A percentile compares a stretch with the other conserved stretches of the same genome.
Evolutionary conservation across 306 rosid genomes (phyloP).

Genomic region (Ceratonia siliqua): DNA sequence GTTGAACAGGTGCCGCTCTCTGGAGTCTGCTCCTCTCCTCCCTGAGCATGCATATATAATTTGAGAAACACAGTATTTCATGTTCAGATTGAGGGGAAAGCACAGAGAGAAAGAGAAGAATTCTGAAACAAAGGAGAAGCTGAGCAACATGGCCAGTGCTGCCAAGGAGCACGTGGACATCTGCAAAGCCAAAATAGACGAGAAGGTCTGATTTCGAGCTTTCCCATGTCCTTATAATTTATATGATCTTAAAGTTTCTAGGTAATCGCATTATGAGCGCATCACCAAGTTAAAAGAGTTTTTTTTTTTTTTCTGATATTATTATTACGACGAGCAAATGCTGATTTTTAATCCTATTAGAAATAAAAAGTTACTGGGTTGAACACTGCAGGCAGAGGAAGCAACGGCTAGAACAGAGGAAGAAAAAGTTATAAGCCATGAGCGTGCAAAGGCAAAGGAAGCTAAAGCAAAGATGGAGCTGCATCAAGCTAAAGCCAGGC

Average conservation of each 20-base stretch:
- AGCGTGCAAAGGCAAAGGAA: conserved; percentile 53
- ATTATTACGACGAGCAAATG: neutral
- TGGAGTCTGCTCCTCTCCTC: neutral
- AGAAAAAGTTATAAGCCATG: conserved; percentile 49
- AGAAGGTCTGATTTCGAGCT: conserved; percentile 37
- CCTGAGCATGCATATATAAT: neutral
- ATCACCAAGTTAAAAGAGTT: too few relatives aligned
- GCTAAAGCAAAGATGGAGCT: conserved; percentile 64
- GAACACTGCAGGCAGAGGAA: conserved; percentile 49
- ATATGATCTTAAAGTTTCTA: neutral
- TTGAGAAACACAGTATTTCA: neutral
- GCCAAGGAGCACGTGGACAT: conserved; percentile 47
- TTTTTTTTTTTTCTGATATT: too few relatives aligned
- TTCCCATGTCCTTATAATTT: neutral
- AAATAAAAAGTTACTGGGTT: neutral
- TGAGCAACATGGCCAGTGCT: conserved; percentile 52
- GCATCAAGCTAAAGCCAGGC: conserved; percentile 64
- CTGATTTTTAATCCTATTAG: neutral
- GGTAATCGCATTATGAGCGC: too few relatives aligned
- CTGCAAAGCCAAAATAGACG: conserved; percentile 56
- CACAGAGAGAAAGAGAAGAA: neutral
- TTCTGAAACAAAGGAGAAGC: conserved; percentile 52
- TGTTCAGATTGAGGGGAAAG: too few relatives aligned
- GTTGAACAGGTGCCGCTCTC: conserved; percentile 25
- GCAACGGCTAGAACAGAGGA: conserved; percentile 50